These are phyloP conservation scores for Alternaria postmessia DNA, from an alignment of 2,329 filamentous ascomycete species.

Conservation along the genomic window DNA sequence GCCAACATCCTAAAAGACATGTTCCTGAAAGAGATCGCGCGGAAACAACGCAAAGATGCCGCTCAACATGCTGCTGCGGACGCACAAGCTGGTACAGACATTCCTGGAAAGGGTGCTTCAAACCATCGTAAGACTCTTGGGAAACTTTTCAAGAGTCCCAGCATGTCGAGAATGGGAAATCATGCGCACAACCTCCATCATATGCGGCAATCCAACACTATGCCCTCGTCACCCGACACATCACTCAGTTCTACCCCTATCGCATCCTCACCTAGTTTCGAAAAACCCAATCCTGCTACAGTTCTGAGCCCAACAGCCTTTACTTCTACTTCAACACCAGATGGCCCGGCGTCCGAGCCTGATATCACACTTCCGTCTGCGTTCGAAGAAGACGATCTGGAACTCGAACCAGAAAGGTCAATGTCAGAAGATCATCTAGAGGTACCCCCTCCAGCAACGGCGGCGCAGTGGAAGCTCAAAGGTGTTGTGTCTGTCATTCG, in stretches of 20 bases:
- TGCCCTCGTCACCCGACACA: slow-evolving; percentile 57
- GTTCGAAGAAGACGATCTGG: slow-evolving; percentile 33
- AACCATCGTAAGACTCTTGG: slow-evolving; percentile 60
- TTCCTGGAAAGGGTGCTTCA: slow-evolving; percentile 45
- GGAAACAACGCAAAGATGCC: slow-evolving; percentile 58
- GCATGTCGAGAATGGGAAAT: slow-evolving; percentile 66
- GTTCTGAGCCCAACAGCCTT: slow-evolving; percentile 26
- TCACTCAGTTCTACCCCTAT: slow-evolving; percentile 53
- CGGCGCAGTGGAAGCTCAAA: slow-evolving; percentile 97
- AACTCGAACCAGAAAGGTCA: slow-evolving; percentile 34
- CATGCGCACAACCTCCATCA: slow-evolving; percentile 49
- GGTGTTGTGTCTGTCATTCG: slow-evolving; percentile 96
- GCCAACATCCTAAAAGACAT: slow-evolving; percentile 85
- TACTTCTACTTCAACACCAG: slow-evolving; percentile 19
- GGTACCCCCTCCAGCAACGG: slow-evolving; percentile 66
- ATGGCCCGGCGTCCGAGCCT: slow-evolving; percentile 40
- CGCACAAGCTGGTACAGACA: slow-evolving; percentile 29
- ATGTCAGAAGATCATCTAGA: slow-evolving; percentile 44
- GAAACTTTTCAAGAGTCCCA: slow-evolving; percentile 70
- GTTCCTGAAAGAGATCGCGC: slow-evolving; percentile 81
- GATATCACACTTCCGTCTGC: slow-evolving; percentile 42
- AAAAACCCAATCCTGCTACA: slow-evolving; percentile 43
- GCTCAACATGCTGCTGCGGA: slow-evolving; percentile 52
- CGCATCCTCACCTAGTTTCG: slow-evolving; percentile 54
- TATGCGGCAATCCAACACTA: slow-evolving; percentile 44